Evolutionary conservation across 163 green algal genomes (phyloP).

Genomic region (Chlamydomonas reinhardtii): DNA sequence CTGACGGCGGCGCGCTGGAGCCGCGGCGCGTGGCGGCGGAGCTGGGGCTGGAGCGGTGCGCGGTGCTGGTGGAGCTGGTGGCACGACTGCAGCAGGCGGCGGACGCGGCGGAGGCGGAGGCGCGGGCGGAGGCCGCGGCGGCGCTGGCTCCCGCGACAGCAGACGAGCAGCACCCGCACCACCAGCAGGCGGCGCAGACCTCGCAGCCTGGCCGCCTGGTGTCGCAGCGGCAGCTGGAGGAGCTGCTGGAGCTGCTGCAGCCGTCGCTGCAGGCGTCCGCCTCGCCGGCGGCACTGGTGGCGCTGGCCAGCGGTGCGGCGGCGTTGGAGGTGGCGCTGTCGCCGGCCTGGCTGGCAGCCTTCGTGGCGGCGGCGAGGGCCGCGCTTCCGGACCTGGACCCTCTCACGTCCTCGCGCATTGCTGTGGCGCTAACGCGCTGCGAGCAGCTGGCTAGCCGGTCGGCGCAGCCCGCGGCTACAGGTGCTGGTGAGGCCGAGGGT

Average conservation of each 20-base stretch:
- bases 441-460: neutral
- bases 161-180: no score
- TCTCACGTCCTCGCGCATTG: constrained; percentile 20
- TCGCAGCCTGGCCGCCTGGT: neutral
- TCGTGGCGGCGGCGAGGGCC: neutral
- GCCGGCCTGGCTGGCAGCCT: neutral
- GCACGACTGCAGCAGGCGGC: constrained; percentile 30
- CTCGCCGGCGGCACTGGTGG: constrained; percentile 3
- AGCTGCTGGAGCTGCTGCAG: constrained; percentile 5
- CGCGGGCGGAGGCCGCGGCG: neutral
- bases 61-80: constrained; percentile 18
- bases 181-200: neutral
- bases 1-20: neutral
- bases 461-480: neutral
- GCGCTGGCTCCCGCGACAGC: no score
- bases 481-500: no score
- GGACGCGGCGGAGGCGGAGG: neutral
- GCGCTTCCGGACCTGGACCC: neutral
- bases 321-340: constrained; percentile 3
- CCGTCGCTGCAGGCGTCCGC: constrained; percentile 8
- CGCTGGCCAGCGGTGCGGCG: constrained; percentile 15
- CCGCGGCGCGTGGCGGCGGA: neutral
- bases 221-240: neutral
- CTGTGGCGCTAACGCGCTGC: neutral
- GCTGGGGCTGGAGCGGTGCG: constrained; percentile 8